A percentile compares a stretch with the other conserved stretches of the same genome.
Conservation (phyloP, 2,329 filamentous ascomycete species). For the Aspergillus chevalieri region DNA sequence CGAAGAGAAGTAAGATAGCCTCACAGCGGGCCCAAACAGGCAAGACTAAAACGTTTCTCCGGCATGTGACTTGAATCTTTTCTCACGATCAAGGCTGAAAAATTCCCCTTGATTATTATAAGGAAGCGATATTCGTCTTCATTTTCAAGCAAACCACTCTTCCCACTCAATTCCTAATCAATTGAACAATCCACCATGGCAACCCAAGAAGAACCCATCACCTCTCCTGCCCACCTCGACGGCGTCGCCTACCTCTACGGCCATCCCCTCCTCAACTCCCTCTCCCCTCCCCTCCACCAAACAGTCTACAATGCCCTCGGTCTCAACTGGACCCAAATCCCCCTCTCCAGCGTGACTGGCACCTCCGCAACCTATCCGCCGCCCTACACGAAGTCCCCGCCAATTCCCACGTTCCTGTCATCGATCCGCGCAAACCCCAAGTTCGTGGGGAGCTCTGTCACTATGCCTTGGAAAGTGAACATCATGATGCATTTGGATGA, state of each 20-base stretch:
- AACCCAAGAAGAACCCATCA: conserved; percentile 26
- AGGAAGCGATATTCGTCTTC: neutral
- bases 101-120: neutral
- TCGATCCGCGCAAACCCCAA: conserved; percentile 33
- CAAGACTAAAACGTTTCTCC: neutral
- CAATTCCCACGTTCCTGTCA: conserved; percentile 29
- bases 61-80: neutral
- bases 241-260: conserved; percentile 53
- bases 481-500: conserved; percentile 69
- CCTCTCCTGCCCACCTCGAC: conserved; percentile 33
- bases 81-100: neutral
- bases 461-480: conserved; percentile 77
- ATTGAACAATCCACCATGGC: conserved; percentile 12
- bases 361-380: conserved; percentile 26
- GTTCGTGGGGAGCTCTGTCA: conserved; percentile 61
- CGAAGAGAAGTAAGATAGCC: too few relatives aligned
- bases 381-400: conserved; percentile 29
- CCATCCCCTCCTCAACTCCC: conserved; percentile 51
- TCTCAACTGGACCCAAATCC: conserved; percentile 48
- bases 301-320: conserved; percentile 49
- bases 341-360: conserved; percentile 34
- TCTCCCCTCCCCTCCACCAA: conserved; percentile 51
- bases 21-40: neutral
- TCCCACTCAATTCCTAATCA: neutral
- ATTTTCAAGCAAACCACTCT: neutral